Evolutionary conservation across 305 asterid species (phyloP).

Genomic region (Andrographis paniculata): DNA sequence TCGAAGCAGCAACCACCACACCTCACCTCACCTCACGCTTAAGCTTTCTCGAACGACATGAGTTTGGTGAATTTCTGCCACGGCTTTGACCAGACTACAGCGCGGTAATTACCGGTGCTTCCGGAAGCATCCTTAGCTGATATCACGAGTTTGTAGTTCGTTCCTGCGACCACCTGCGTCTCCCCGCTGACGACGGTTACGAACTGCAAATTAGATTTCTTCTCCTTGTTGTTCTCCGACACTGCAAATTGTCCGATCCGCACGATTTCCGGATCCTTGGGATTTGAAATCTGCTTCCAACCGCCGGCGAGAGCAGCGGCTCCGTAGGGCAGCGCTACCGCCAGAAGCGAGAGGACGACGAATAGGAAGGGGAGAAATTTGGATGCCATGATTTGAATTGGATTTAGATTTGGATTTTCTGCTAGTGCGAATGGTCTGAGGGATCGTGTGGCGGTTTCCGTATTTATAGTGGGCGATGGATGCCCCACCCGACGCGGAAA

Average conservation of each 20-base stretch:
- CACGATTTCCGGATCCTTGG: background rate
- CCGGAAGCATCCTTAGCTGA: conserved; percentile 22
- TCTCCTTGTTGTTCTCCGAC: conserved; percentile 7
- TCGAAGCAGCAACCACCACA: too few relatives aligned
- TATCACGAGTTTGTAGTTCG: conserved; percentile 28
- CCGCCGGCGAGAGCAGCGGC: background rate
- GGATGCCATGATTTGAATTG: background rate
- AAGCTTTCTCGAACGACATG: background rate
- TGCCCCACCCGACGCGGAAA: too few relatives aligned
- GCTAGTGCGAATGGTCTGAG: too few relatives aligned
- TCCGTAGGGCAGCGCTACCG: background rate
- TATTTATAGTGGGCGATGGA: too few relatives aligned
- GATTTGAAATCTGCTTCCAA: background rate
- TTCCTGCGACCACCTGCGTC: conserved; percentile 31
- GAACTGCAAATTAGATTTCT: conserved; percentile 6
- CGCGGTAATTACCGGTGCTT: conserved; percentile 16
- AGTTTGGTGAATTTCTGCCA: conserved; percentile 11
- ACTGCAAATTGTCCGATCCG: conserved; percentile 16
- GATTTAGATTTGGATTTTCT: too few relatives aligned
- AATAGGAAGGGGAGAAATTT: background rate
- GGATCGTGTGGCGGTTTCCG: background rate
- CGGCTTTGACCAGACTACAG: conserved; percentile 25
- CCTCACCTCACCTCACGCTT: too few relatives aligned
- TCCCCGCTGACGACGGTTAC: conserved; percentile 20
- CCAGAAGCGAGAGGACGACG: background rate